Evolutionary conservation across 768 basidiomycete species (phyloP).

Genomic region (Boletus edulis): DNA sequence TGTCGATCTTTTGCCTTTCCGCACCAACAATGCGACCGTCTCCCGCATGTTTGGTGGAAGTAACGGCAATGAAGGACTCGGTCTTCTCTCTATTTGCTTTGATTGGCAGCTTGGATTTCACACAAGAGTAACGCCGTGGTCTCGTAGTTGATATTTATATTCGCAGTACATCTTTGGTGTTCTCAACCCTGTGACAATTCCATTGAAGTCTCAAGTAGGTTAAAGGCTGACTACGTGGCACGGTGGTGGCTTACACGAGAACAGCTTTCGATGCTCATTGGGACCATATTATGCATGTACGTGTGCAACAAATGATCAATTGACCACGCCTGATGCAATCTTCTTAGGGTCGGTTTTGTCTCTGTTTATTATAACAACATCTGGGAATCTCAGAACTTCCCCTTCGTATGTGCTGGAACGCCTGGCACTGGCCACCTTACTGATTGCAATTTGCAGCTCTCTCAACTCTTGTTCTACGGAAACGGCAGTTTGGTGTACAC

Average conservation of each 20-base stretch:
- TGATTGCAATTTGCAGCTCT: conserved; percentile 11
- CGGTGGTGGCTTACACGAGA: background rate
- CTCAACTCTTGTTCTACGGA: conserved; percentile 29
- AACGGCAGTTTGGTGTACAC: conserved; percentile 57
- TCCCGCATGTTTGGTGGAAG: conserved; percentile 60
- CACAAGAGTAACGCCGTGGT: conserved; percentile 4
- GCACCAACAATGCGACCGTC: conserved; percentile 47
- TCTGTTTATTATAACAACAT: conserved; percentile 50
- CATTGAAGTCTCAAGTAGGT: conserved; percentile 47
- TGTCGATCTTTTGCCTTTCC: conserved; percentile 61
- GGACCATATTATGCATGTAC: conserved; percentile 51
- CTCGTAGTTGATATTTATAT: background rate
- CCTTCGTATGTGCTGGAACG: conserved; percentile 39
- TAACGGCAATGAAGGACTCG: conserved; percentile 62
- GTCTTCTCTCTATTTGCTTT: conserved; percentile 54
- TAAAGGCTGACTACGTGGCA: background rate
- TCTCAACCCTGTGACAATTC: conserved; percentile 50
- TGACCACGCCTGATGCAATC: background rate
- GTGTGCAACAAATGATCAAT: conserved; percentile 4
- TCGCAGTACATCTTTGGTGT: conserved; percentile 24
- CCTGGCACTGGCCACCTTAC: background rate
- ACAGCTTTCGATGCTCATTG: conserved; percentile 46
- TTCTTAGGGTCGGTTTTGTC: conserved; percentile 31
- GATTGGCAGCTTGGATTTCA: conserved; percentile 53
- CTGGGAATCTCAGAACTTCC: conserved; percentile 60